Base-by-base conservation (phyloP, 305 asterid species). In the Rubia tinctorum region DNA sequence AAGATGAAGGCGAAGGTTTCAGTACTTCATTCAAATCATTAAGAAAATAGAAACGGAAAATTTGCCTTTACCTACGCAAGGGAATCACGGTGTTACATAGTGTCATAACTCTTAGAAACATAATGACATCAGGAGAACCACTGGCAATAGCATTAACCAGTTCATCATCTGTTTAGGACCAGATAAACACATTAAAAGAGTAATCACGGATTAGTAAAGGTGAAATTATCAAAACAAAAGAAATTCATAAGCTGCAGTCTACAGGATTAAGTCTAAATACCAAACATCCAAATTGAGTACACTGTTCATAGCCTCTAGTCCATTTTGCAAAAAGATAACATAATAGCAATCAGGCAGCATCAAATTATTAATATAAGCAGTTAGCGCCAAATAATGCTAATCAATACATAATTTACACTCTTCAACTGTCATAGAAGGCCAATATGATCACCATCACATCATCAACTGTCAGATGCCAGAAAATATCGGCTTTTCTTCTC, bases 21-120 rank as follows among this genome's bases (percentile, higher is more conserved):
- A 55, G 43, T 43, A 42, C 56, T 60, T 11, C 17, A n/a, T 6
- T 25, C n/a, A 17, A 18, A 42, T 11, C 37, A 56, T 14, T 23
- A 55, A 49, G 45, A 1, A 45, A 56, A 39, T 42, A 49, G 45
- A 3, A 45, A 56, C 22, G 5, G 27, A 51, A 27, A 62, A 40
- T n/a, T 40, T 23, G 23, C 8, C 7, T 56, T 22, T 30, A 92
- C 99, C 99, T 89, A 78, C 78, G 88, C 56, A 95, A 84, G 67
- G 99, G 99, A 81, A 95, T 82, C 45, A 95, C 98, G 45, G 99
- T 95, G 78, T 95, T 95, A 86, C 99, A 95, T 68, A 92, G 75
- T 75, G 99, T 89, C 99, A 95, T 95, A 69, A 95, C 94, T 66
- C 87, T 88, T 30, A 95, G 86, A 86, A 90, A 95, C 56, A 71